Evolutionary conservation across 768 basidiomycete species (phyloP), one percentile per base, ranked within the genome.

Genomic region (Podaxis rugospora): DNA sequence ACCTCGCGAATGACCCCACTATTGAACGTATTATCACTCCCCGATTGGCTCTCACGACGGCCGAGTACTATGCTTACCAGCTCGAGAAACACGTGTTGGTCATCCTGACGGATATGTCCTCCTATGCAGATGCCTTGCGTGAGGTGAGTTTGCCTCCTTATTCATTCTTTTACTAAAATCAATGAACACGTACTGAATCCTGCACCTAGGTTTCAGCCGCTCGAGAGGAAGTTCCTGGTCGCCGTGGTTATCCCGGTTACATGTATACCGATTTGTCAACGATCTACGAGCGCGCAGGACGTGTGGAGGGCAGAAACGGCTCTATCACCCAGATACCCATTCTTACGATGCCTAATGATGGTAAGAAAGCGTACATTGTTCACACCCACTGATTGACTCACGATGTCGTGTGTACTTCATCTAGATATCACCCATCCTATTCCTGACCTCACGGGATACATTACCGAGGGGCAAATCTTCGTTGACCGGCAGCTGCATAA

Each of bases 1-100:
- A 99, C 79, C 78, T 98, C 72, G 97, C 97, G 42, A 98, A 98
- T 69, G 97, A 99, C 73, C 97, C 97, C 25, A 99, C 97, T 13
- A 99, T 99, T 73, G 97, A 99, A 75, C 93, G 97, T 75, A 99
- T 99, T 76, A 98, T 98, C 69, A 99, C 97, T 21, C 97, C 97
- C 32, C 95, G 97, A 72, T 83, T 99, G 62, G 97, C 97, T 36
- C 80, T 99, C 67, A 98, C 97, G 25, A 98, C 97, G 6, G 97
- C 97, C 59, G 97, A 99, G 69, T 99, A 98, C 80, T 98, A 97
- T 71, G 97, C 97, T 32, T 99, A 99, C 80, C 96, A 98, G 73
- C 82, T 99, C 61, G 97, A 98, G 82, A 99, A 98, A 79, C 97
- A 99, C 78, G 97, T 99, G 51, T 82, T 99, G 72, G 97, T 99